phyloP scores from a whole-genome alignment of 495 filamentous ascomycete species.

The Penicillium argentinense region DNA sequence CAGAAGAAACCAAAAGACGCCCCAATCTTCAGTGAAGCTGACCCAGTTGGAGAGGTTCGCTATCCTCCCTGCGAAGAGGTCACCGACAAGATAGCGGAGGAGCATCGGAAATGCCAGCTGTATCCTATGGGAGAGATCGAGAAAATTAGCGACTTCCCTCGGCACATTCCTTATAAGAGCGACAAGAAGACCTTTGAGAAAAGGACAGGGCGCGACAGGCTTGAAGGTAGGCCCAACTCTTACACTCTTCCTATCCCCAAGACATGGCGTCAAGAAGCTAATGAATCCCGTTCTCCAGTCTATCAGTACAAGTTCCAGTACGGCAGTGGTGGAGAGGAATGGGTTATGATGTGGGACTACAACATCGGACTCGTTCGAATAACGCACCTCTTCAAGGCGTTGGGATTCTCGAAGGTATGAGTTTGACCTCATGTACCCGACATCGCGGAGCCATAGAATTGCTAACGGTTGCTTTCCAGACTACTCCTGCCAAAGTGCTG shows the following conservation, averaged over 20 bases:
- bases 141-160: constrained; percentile 63
- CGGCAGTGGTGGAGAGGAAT: constrained; percentile 63
- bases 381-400: constrained; percentile 92
- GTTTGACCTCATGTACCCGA: constrained; percentile 1
- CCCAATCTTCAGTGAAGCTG: constrained; percentile 56
- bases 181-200: constrained; percentile 84
- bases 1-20: constrained; percentile 58
- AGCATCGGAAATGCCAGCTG: constrained; percentile 61
- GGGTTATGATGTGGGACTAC: constrained; percentile 95
- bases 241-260: too few relatives aligned
- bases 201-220: constrained; percentile 81
- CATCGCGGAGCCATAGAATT: constrained; percentile 3
- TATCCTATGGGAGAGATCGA: constrained; percentile 54
- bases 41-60: constrained; percentile 60
- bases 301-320: constrained; percentile 88
- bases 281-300: constrained; percentile 64
- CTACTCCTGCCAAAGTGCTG: constrained; percentile 79
- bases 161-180: constrained; percentile 90
- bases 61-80: constrained; percentile 67
- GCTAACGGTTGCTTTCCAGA: constrained; percentile 49
- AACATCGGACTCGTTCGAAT: constrained; percentile 92
- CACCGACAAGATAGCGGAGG: constrained; percentile 51
- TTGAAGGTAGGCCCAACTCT: constrained; percentile 89
- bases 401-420: constrained; percentile 77
- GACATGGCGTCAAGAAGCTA: too few relatives aligned